Evolutionary conservation across 108 stramenopile genomes (phyloP).

Genomic region (Conticribra weissflogii): DNA sequence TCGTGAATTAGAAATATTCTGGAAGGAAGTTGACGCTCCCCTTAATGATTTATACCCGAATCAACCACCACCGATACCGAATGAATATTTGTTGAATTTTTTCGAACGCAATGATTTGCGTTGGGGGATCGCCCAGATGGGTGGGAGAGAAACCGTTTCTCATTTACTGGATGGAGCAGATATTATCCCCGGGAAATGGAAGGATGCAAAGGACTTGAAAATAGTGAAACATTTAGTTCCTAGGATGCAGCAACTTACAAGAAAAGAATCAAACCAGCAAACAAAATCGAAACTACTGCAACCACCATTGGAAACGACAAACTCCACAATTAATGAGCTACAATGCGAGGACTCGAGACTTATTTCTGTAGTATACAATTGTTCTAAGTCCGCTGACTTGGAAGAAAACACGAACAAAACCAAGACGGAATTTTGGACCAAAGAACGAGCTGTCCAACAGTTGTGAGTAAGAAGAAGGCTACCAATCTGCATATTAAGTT

Average conservation of each 20-base stretch:
- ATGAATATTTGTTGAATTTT: constrained; percentile 59
- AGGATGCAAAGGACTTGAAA: constrained; percentile 46
- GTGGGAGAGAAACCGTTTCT: constrained; percentile 51
- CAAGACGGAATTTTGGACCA: constrained; percentile 57
- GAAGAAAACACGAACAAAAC: background rate
- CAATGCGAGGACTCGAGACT: background rate
- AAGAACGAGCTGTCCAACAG: constrained; percentile 39
- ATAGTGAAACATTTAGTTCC: constrained; percentile 39
- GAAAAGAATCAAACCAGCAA: constrained; percentile 18
- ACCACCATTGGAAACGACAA: too few relatives aligned
- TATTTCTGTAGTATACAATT: background rate
- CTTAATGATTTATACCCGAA: constrained; percentile 16
- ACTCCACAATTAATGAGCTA: too few relatives aligned
- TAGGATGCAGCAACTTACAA: too few relatives aligned
- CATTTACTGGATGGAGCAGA: constrained; percentile 34
- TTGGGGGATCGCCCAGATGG: constrained; percentile 49
- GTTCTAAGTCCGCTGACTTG: background rate
- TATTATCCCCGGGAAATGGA: constrained; percentile 73
- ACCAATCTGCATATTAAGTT: background rate
- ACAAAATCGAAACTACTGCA: constrained; percentile 4
- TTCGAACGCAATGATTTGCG: constrained; percentile 72
- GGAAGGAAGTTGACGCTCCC: constrained; percentile 33
- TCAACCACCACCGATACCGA: constrained; percentile 62
- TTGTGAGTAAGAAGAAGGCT: constrained; percentile 46
- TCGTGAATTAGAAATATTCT: constrained; percentile 50